Evolutionary conservation across 495 filamentous ascomycete species (phyloP), one percentile per base, ranked within the genome.

Genomic region (Tuber magnatum): DNA sequence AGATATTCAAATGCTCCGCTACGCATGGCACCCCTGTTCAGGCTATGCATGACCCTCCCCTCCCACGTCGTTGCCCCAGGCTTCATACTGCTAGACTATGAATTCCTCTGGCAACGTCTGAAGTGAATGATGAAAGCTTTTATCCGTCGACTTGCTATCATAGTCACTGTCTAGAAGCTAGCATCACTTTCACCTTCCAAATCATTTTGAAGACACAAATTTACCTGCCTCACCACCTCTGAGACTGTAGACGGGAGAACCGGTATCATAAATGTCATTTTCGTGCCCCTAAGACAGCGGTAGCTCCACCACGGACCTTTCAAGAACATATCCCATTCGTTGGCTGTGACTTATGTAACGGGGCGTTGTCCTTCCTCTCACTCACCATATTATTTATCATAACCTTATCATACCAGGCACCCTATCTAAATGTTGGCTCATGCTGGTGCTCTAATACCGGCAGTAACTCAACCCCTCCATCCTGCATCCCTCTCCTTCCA

Each of bases 401-500:
- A 40, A 40, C 7, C 7, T 40, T 3, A 40, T 7, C 39, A 35
- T 35, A 65, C 56, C 6, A 65, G 56, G 28, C 32, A 65, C 14
- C 28, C 28, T 35, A 65, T 65, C 56, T 65, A 28, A 32, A 18
- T 18, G 6, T 65, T 35, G 56, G 28, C 8, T 35, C 14, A 14
- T 65, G 28, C 56, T 1, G 56, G n/a, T 32, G 1, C 14, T 65
- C 10, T 61, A 4, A 32, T 12, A 46, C 43, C 43, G 43, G 43
- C 20, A 61, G 51, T 32, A 16, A 61, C n/a, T 61, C 56, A 18
- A 65, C 56, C 56, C 56, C 56, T 65, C 56, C 28, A 18, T 8
- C 56, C 56, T 65, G n/a, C 69, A 71, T 78, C 71, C 70, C 76
- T 70, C 72, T 75, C 68, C 70, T 42, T 42, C 68, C 70, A 70